Evolutionary conservation across 208 protist genomes (phyloP).

Genomic region (Vickermania ingenoplastis): DNA sequence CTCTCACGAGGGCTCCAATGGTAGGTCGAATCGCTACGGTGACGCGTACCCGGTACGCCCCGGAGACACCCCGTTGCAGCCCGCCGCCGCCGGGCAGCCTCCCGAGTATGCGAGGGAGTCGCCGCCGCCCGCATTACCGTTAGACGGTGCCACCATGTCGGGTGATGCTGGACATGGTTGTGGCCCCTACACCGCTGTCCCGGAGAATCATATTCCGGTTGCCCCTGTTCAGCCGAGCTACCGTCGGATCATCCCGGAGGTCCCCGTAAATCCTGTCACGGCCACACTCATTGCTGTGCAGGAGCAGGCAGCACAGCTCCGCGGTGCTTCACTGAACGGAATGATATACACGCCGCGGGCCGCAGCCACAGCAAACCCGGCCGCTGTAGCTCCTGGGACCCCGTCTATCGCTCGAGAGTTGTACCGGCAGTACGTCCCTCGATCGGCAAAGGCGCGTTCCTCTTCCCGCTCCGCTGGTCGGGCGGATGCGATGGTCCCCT

Average conservation of each 20-base stretch:
- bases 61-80: too few species aligned
- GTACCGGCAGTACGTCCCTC: conserved; percentile 2
- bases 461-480: background rate
- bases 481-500: background rate
- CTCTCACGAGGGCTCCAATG: too few species aligned
- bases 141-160: too few species aligned
- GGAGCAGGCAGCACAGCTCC: conserved; percentile 34
- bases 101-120: too few species aligned
- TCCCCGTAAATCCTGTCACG: conserved; percentile 24
- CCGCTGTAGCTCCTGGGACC: background rate
- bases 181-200: background rate
- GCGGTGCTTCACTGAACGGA: background rate
- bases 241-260: background rate
- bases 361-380: background rate
- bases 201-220: background rate
- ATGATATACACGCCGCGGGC: background rate
- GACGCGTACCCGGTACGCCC: too few species aligned
- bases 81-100: too few species aligned
- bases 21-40: too few species aligned
- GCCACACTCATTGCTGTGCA: conserved; percentile 43
- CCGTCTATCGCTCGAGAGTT: background rate
- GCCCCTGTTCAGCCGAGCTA: background rate
- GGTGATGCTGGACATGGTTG: too few species aligned
- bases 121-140: too few species aligned
- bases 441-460: background rate